Base-by-base conservation (phyloP, 441 rosid genomes). In the Brassica balearica region DNA sequence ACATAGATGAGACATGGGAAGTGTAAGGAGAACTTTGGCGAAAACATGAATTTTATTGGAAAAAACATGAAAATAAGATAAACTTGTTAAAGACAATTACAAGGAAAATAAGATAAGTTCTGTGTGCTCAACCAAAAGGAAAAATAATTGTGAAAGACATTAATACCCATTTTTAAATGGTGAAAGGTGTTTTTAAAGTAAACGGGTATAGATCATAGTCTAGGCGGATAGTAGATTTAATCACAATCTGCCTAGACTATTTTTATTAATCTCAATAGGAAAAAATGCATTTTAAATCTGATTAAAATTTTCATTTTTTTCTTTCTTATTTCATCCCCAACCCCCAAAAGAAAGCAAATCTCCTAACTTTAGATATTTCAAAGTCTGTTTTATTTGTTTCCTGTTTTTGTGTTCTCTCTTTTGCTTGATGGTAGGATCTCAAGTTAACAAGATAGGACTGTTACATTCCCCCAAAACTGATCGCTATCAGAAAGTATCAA, bases 371-470 rank as follows among this genome's bases (percentile, higher is more conserved):
- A 75, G 83, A 80, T 80, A 69, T 66, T 76, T 73, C 83, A 78
- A 84, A 83, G 75, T 71, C 82, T 65, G 66, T 80, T 76, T 75
- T 70, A 82, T 71, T 72, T 74, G 80, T 69, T 81, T 72, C 77
- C 75, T 79, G 51, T 63, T 79, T 79, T 79, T 63, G 67, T 69
- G 82, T 63, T 53, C 59, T 53, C 59, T 15, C 59, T 15, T 53
- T 53, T 53, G 72, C 72, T 53, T 72, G 83, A 84, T 87, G 92
- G 87, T 88, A 84, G 90, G 93, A 90, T 89, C 92, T 88, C 84
- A 84, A 86, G 85, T 90, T 86, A 8, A 78, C 84, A 77, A 67
- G 73, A 68, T 43, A 65, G 56, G 82, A 85, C 84, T 90, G 91
- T 87, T 91, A 87, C 89, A 85, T 82, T 70, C 85, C 69, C 72